Evolutionary conservation across 164 flowering plant genomes (phyloP).

Genomic region (Liriodendron chinense): DNA sequence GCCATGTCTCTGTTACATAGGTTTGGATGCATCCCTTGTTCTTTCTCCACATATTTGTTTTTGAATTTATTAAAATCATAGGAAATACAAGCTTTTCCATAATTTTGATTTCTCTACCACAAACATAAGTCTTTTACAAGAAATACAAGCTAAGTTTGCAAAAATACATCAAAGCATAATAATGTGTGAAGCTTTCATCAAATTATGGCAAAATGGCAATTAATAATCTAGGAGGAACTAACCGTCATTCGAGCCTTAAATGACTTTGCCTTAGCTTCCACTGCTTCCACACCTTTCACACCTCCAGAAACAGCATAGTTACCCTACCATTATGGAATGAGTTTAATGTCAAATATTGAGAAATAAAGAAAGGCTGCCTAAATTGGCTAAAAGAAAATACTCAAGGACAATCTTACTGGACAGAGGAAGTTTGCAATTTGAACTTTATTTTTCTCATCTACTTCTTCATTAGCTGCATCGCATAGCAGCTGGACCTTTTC

Average conservation of each 20-base stretch:
- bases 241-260: constrained; percentile 99
- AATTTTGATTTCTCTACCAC: too few relatives aligned
- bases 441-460: constrained; percentile 76
- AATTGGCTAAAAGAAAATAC: background rate
- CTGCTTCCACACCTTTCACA: constrained; percentile 83
- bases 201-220: background rate
- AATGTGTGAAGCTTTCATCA: too few relatives aligned
- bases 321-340: constrained; percentile 44
- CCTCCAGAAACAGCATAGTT: constrained; percentile 99
- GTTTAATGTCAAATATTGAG: constrained; percentile 5
- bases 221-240: constrained; percentile 7
- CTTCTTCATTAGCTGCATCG: constrained; percentile 96
- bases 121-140: too few relatives aligned
- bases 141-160: too few relatives aligned
- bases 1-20: too few relatives aligned
- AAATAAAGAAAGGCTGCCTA: background rate
- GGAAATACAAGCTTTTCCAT: too few relatives aligned
- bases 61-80: too few relatives aligned
- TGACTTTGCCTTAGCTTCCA: constrained; percentile 95
- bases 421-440: constrained; percentile 96
- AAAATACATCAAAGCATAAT: too few relatives aligned
- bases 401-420: constrained; percentile 48
- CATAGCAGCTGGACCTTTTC: constrained; percentile 89
- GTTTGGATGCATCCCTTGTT: too few relatives aligned
- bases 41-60: too few relatives aligned